phyloP scores from a whole-genome alignment of 495 filamentous ascomycete genomes.

The Chaetomium tenue region DNA sequence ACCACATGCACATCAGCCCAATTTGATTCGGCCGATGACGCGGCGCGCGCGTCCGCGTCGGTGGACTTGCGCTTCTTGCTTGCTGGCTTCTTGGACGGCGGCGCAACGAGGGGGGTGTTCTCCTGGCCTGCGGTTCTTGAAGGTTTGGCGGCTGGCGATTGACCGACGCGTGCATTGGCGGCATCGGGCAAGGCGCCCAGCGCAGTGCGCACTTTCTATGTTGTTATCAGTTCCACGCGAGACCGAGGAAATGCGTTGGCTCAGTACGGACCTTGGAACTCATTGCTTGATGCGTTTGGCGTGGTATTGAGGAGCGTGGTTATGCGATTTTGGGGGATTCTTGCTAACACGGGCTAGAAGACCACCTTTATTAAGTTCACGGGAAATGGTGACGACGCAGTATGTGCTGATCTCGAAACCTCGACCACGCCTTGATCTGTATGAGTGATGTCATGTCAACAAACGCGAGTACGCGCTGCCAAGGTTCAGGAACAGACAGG shows the following conservation, averaged over 20 bases:
- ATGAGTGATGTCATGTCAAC: too few species aligned
- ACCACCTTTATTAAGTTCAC: too few species aligned
- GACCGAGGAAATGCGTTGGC: not conserved
- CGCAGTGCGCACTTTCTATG: not conserved
- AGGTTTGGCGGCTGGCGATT: not conserved
- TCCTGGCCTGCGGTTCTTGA: not conserved
- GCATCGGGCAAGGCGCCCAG: not conserved
- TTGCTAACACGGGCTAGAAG: too few species aligned
- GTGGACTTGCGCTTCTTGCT: conserved; percentile 40
- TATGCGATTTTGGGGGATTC: too few species aligned
- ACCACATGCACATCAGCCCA: conserved; percentile 31
- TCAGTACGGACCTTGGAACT: not conserved
- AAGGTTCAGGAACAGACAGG: too few species aligned
- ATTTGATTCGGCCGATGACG: conserved; percentile 21
- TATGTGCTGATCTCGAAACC: too few species aligned
- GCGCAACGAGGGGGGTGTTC: not conserved
- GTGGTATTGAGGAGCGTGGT: not conserved
- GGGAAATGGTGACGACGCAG: too few species aligned
- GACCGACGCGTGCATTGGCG: not conserved
- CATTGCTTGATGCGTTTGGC: not conserved
- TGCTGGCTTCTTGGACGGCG: conserved; percentile 7
- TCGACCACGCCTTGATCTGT: too few species aligned
- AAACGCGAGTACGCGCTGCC: too few species aligned
- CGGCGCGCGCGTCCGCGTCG: conserved; percentile 19
- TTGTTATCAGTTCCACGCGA: not conserved